A percentile compares a stretch with the other conserved stretches of the same genome.
Evolutionary conservation across 225 moss, liverwort and hornwort genomes (phyloP).

Genomic region (Marchantia paleacea): DNA sequence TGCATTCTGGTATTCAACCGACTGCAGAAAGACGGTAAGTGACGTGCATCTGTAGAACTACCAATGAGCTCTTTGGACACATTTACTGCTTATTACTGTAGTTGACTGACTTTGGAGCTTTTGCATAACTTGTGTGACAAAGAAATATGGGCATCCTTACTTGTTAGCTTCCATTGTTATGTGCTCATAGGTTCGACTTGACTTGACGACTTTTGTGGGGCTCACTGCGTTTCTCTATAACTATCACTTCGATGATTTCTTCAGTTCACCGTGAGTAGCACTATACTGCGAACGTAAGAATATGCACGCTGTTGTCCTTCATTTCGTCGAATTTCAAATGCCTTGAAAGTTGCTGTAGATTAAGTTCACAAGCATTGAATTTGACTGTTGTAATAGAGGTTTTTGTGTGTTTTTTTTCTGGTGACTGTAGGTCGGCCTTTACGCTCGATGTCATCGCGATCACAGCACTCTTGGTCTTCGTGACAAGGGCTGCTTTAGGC

Average conservation of each 20-base stretch:
- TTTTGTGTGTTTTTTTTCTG: background rate
- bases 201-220: slow-evolving; percentile 74
- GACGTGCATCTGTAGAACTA: too few relatives aligned
- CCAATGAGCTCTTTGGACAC: too few relatives aligned
- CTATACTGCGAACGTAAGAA: background rate
- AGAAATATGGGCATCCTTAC: background rate
- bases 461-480: slow-evolving; percentile 61
- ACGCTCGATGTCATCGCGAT: slow-evolving; percentile 74
- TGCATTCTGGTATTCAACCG: too few relatives aligned
- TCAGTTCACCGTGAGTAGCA: slow-evolving; percentile 63
- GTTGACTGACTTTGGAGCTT: too few relatives aligned
- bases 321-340: too few relatives aligned
- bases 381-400: too few relatives aligned
- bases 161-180: background rate
- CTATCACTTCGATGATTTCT: slow-evolving; percentile 63
- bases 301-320: too few relatives aligned
- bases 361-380: too few relatives aligned
- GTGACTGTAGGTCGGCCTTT: slow-evolving; percentile 59
- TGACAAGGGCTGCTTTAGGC: slow-evolving; percentile 62
- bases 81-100: too few relatives aligned
- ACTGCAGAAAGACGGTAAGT: too few relatives aligned
- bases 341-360: background rate
- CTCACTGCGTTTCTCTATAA: slow-evolving; percentile 74
- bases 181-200: slow-evolving; percentile 46
- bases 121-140: too few relatives aligned